Percentiles rank a stretch among this genome's conserved stretches.
phyloP scores from a whole-genome alignment of 805 yeast genomes.

The Saturnispora mendoncae region DNA sequence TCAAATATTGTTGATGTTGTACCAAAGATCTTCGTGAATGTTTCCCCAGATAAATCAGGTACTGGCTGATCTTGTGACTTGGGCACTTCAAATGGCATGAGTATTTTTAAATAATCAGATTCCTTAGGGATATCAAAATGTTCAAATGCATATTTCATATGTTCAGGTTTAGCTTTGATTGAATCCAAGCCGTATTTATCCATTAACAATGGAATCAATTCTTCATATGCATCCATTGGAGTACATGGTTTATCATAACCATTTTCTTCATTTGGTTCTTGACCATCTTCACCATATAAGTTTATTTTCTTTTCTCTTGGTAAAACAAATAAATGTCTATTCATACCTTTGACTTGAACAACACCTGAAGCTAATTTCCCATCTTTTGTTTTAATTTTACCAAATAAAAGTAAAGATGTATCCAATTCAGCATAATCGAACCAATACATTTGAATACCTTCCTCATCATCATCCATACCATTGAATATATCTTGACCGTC shows the following conservation, averaged over 20 bases:
- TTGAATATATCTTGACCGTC: constrained; percentile 27
- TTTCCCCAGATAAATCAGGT: constrained; percentile 67
- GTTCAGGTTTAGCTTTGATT: constrained; percentile 62
- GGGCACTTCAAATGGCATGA: constrained; percentile 66
- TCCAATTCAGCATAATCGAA: constrained; percentile 78
- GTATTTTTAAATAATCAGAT: constrained; percentile 68
- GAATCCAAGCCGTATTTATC: constrained; percentile 52
- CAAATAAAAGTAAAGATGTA: constrained; percentile 62
- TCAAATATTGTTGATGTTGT: constrained; percentile 68
- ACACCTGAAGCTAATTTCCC: constrained; percentile 60
- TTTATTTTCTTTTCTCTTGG: constrained; percentile 43
- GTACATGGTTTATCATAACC: constrained; percentile 30
- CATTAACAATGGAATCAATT: constrained; percentile 58
- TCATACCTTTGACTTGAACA: constrained; percentile 62
- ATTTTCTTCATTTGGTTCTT: constrained; percentile 23
- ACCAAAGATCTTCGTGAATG: constrained; percentile 76
- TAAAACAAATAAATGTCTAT: constrained; percentile 66
- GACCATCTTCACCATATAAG: constrained; percentile 36
- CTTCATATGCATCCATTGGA: constrained; percentile 66
- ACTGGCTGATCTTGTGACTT: constrained; percentile 37
- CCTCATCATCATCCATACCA: constrained; percentile 25
- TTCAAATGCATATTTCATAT: constrained; percentile 84
- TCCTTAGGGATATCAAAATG: constrained; percentile 68
- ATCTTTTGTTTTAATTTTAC: constrained; percentile 59
- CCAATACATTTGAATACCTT: constrained; percentile 70